These are phyloP conservation scores for Nectriaceae sp. DNA, from an alignment of 2,329 filamentous ascomycete genomes.

Conservation along the genomic window DNA sequence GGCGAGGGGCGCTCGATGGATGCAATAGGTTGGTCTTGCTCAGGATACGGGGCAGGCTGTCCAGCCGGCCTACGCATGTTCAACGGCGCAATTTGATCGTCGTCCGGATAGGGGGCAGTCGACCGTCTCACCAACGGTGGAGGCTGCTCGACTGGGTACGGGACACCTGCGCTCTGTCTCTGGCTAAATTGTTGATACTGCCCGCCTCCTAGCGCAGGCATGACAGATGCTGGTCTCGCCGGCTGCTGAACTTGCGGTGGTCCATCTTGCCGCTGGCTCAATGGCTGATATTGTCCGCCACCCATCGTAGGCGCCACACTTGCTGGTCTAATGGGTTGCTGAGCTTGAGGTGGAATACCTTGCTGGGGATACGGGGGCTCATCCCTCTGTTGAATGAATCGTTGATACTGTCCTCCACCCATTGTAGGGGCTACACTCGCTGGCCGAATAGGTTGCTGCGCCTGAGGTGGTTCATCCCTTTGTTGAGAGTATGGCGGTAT, in stretches of 20 bases:
- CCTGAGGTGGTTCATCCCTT: no score
- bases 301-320: constrained; percentile 26
- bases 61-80: background rate
- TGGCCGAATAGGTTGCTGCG: constrained; percentile 17
- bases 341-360: constrained; percentile 14
- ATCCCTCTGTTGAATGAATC: background rate
- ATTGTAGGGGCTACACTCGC: constrained; percentile 24
- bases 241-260: constrained; percentile 5
- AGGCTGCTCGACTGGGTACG: constrained; percentile 3
- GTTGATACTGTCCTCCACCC: constrained; percentile 8
- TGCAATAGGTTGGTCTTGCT: no score
- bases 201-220: background rate
- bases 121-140: background rate
- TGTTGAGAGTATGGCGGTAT: no score
- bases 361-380: constrained; percentile 6
- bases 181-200: background rate
- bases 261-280: background rate
- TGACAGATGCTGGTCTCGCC: constrained; percentile 1
- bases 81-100: background rate
- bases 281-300: constrained; percentile 5
- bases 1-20: background rate
- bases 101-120: constrained; percentile 7
- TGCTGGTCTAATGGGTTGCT: constrained; percentile 17
- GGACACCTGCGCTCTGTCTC: background rate
- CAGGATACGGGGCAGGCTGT: constrained; percentile 5